These are phyloP conservation scores for Coniella vitis DNA, from an alignment of 2,329 filamentous ascomycete genomes.

Conservation along the genomic window DNA sequence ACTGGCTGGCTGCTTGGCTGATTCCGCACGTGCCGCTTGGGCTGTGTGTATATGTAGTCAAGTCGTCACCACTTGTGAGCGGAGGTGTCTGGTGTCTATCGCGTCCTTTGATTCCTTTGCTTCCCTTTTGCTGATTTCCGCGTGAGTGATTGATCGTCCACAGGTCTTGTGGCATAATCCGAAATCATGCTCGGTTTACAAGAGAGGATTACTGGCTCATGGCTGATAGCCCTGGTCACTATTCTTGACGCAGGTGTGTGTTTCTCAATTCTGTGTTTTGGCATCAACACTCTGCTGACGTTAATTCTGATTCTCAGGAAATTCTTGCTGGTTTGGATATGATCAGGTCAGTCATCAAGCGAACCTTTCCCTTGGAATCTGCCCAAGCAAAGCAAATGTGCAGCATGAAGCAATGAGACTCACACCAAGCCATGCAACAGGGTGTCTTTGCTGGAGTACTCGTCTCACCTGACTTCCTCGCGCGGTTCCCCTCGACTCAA, in stretches of 20 bases:
- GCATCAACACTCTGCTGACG: not conserved
- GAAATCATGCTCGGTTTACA: slow-evolving; percentile 3
- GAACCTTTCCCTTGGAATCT: too few relatives aligned
- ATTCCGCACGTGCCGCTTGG: too few relatives aligned
- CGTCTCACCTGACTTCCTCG: slow-evolving; percentile 33
- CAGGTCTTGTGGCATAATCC: not conserved
- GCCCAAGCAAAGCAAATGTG: too few relatives aligned
- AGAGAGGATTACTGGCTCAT: slow-evolving; percentile 10
- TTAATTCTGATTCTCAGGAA: not conserved
- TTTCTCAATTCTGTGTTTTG: not conserved
- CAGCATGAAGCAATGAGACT: too few relatives aligned
- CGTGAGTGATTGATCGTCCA: too few relatives aligned
- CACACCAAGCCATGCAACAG: slow-evolving; percentile 16
- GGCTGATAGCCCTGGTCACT: slow-evolving; percentile 15
- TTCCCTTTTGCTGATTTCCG: too few relatives aligned
- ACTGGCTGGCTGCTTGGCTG: too few relatives aligned
- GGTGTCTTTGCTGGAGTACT: slow-evolving; percentile 37
- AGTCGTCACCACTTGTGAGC: too few relatives aligned
- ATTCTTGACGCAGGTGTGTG: slow-evolving; percentile 12
- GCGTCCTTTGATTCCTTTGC: too few relatives aligned
- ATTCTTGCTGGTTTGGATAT: slow-evolving; percentile 17
- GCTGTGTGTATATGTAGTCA: too few relatives aligned
- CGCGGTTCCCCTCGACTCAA: slow-evolving; percentile 29
- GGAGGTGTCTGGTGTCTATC: too few relatives aligned
- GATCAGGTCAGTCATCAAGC: slow-evolving; percentile 9